These are phyloP conservation scores for Yamadazyma membranifaciens DNA, from an alignment of 1,139 yeast species.

Conservation along the genomic window DNA sequence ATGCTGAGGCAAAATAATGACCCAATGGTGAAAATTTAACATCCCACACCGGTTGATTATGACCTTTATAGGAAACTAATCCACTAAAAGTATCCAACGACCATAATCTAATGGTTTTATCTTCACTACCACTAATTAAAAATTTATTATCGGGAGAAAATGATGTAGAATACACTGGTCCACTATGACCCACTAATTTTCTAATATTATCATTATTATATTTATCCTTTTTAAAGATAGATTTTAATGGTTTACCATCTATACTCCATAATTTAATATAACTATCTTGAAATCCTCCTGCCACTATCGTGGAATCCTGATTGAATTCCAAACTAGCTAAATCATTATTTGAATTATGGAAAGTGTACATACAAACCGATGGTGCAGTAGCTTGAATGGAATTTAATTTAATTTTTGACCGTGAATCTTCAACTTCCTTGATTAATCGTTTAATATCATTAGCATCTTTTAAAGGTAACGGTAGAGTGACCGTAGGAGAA, in stretches of 20 bases:
- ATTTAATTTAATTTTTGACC: constrained; percentile 62
- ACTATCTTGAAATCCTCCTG: constrained; percentile 93
- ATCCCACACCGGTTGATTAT: constrained; percentile 97
- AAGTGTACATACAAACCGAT: constrained; percentile 96
- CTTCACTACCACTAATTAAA: constrained; percentile 83
- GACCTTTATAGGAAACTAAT: constrained; percentile 93
- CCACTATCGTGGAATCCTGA: constrained; percentile 81
- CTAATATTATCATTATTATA: constrained; percentile 50
- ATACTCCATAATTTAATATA: constrained; percentile 89
- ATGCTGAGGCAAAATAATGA: constrained; percentile 95
- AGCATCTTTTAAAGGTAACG: constrained; percentile 81
- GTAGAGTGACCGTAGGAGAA: constrained; percentile 72
- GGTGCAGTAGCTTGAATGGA: constrained; percentile 79
- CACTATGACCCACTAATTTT: constrained; percentile 87
- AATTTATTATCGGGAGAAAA: constrained; percentile 90
- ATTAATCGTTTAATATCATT: constrained; percentile 79
- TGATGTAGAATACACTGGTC: constrained; percentile 86
- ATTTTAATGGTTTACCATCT: constrained; percentile 80
- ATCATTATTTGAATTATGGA: constrained; percentile 91
- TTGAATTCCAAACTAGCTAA: constrained; percentile 83
- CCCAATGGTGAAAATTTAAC: constrained; percentile 93
- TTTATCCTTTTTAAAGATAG: constrained; percentile 62
- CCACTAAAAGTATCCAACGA: constrained; percentile 88
- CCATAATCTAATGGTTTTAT: constrained; percentile 91
- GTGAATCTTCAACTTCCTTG: constrained; percentile 74